Evolutionary conservation across 169 alveolate genomes (phyloP).

Genomic region (Blepharisma undulans): DNA sequence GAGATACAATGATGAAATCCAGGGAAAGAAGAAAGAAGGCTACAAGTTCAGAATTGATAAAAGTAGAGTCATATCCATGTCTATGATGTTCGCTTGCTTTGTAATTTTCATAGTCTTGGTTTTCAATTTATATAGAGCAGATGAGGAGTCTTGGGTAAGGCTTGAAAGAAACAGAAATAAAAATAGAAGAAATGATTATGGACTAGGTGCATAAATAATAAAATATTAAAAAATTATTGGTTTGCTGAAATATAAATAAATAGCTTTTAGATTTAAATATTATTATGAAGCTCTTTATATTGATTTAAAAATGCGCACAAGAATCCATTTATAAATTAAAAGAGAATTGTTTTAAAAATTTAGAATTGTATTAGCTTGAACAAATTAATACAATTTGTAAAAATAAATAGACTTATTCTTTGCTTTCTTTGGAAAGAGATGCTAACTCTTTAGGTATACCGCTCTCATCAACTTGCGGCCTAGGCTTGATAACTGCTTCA

Average conservation of each 20-base stretch:
- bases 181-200: not conserved
- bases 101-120: not conserved
- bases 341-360: too few relatives aligned
- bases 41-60: constrained; percentile 25
- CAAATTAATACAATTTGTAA: not conserved
- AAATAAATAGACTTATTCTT: not conserved
- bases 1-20: constrained; percentile 16
- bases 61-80: not conserved
- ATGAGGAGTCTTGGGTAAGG: constrained; percentile 35
- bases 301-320: too few relatives aligned
- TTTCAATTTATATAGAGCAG: not conserved
- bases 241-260: not conserved
- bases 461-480: not conserved
- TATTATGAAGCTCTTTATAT: too few relatives aligned
- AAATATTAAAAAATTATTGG: too few relatives aligned
- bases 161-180: constrained; percentile 13
- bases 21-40: not conserved
- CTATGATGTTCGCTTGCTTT: not conserved
- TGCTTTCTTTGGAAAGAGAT: not conserved
- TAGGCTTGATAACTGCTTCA: not conserved
- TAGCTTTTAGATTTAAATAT: too few relatives aligned
- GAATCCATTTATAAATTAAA: too few relatives aligned
- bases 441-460: not conserved
- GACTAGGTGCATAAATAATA: not conserved
- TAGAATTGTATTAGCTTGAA: not conserved